Conservation (phyloP, 768 basidiomycete species). For the Suillus fuscotomentosus region DNA sequence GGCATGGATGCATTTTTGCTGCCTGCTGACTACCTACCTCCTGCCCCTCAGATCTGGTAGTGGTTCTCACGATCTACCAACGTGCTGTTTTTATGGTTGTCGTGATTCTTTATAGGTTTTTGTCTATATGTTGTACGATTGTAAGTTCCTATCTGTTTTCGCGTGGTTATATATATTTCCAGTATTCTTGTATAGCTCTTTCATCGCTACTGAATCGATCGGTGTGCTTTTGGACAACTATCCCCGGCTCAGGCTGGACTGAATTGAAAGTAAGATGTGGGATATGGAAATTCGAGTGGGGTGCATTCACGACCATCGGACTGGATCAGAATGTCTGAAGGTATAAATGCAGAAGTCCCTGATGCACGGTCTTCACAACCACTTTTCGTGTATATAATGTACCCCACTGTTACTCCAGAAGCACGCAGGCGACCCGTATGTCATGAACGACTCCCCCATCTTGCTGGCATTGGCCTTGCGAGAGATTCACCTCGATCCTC, state of each 20-base stretch:
- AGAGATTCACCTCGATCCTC: neutral
- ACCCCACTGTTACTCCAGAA: neutral
- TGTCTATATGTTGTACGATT: conserved; percentile 18
- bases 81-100: conserved; percentile 6
- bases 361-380: neutral
- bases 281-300: neutral
- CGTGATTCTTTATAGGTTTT: conserved; percentile 16
- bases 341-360: neutral
- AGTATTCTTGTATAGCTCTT: conserved; percentile 4
- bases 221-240: neutral
- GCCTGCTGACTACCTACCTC: conserved; percentile 69
- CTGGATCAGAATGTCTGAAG: neutral
- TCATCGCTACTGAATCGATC: conserved; percentile 3
- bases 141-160: conserved; percentile 18
- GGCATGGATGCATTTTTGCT: conserved; percentile 87
- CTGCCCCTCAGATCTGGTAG: conserved; percentile 77
- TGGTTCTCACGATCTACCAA: neutral
- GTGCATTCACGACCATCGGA: neutral
- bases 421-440: neutral
- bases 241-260: neutral
- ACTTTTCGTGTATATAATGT: neutral
- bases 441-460: conserved; percentile 1
- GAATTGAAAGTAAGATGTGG: neutral
- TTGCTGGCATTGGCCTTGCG: neutral
- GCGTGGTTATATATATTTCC: conserved; percentile 2